Conservation (phyloP, 768 basidiomycete genomes). For the Fibroporia radiculosa region DNA sequence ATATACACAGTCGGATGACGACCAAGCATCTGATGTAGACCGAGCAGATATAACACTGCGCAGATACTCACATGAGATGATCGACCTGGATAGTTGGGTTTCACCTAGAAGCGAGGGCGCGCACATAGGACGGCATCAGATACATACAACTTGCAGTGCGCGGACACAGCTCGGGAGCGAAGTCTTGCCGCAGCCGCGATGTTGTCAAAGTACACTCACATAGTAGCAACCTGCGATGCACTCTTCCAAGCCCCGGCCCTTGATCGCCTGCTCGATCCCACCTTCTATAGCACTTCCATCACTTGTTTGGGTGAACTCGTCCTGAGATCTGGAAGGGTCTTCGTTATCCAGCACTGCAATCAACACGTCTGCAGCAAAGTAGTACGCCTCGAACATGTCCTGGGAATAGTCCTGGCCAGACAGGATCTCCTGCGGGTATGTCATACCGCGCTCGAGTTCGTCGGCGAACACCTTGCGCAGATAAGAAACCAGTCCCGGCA, state of each 20-base stretch:
- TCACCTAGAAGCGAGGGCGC: constrained; percentile 43
- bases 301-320: no score
- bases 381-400: constrained; percentile 62
- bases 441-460: constrained; percentile 67
- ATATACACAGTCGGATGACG: no score
- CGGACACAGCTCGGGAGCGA: no score
- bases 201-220: constrained; percentile 32
- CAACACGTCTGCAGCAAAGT: constrained; percentile 71
- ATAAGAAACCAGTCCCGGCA: constrained; percentile 50
- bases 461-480: constrained; percentile 57
- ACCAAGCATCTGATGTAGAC: no score
- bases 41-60: no score
- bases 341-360: constrained; percentile 42
- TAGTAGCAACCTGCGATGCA: constrained; percentile 77
- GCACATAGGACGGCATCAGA: no score
- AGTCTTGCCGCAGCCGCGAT: no score
- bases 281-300: constrained; percentile 1
- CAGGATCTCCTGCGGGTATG: constrained; percentile 79
- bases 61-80: constrained; percentile 87
- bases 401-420: constrained; percentile 32
- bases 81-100: constrained; percentile 86
- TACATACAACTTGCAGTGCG: no score
- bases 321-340: neutral
- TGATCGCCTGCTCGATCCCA: constrained; percentile 37
- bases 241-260: constrained; percentile 53